phyloP scores from a whole-genome alignment of 768 basidiomycete genomes.

The Lyophyllum shimeji region DNA sequence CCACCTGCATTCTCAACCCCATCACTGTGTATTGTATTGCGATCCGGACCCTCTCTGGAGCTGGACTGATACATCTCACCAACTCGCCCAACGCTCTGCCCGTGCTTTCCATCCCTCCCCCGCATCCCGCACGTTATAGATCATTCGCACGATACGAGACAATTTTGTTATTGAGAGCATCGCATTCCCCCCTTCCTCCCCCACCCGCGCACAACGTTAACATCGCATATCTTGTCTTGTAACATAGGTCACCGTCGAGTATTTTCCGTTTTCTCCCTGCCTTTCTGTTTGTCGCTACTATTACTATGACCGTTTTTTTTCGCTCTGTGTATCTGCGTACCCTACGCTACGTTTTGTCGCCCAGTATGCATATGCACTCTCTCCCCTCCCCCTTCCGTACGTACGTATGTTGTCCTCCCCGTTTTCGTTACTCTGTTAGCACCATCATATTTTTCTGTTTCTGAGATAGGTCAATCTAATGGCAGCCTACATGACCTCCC shows the following conservation, averaged over 20 bases:
- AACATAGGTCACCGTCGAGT: slow-evolving; percentile 28
- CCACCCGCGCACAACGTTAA: slow-evolving; percentile 28
- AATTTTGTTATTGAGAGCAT: slow-evolving; percentile 19
- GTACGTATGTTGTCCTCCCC: no score
- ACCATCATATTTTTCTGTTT: slow-evolving; percentile 18
- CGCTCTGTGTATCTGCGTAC: not conserved
- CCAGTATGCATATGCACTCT: not conserved
- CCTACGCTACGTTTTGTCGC: no score
- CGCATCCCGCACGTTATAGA: slow-evolving; percentile 3
- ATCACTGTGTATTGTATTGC: slow-evolving; percentile 13
- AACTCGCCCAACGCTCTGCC: not conserved
- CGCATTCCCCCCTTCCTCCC: not conserved
- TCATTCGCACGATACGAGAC: slow-evolving; percentile 8
- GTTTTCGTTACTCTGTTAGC: not conserved
- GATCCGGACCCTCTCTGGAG: not conserved
- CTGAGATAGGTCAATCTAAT: slow-evolving; percentile 6
- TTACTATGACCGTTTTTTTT: no score
- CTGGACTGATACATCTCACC: slow-evolving; percentile 15
- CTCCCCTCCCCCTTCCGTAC: not conserved
- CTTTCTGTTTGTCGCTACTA: slow-evolving; percentile 17
- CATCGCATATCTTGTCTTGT: slow-evolving; percentile 54
- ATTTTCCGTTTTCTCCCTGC: slow-evolving; percentile 14
- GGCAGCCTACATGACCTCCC: no score
- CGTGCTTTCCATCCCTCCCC: not conserved
- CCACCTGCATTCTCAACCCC: not conserved